phyloP scores from a whole-genome alignment of 805 yeast genomes.

The Wickerhamiella brachini region DNA sequence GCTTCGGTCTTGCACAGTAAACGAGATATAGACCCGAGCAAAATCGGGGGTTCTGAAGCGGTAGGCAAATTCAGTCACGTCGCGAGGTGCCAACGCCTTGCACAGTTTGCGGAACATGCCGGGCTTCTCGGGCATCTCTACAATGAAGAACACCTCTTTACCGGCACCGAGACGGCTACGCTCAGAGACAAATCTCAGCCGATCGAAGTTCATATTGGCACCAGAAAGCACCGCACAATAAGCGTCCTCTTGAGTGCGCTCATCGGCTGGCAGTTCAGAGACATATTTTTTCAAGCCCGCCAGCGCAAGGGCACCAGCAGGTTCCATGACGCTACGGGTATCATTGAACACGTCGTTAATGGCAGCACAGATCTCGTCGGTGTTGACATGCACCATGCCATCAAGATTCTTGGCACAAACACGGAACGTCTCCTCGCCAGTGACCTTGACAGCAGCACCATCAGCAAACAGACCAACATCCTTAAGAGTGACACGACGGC shows the following conservation, averaged over 20 bases:
- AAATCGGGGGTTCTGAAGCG: constrained; percentile 38
- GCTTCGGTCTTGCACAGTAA: constrained; percentile 59
- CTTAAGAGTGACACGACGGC: constrained; percentile 41
- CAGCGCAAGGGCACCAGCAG: constrained; percentile 92
- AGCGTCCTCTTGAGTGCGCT: constrained; percentile 39
- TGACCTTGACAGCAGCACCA: constrained; percentile 86
- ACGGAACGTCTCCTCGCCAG: constrained; percentile 87
- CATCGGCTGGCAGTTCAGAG: constrained; percentile 40
- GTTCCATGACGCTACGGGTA: constrained; percentile 86
- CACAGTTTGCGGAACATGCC: constrained; percentile 79
- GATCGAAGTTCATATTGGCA: constrained; percentile 96
- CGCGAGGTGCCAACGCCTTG: constrained; percentile 67
- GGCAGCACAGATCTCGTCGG: constrained; percentile 95
- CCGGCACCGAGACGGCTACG: constrained; percentile 99
- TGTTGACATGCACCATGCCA: constrained; percentile 69
- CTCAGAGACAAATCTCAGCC: constrained; percentile 89
- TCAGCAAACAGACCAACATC: constrained; percentile 96
- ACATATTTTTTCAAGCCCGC: constrained; percentile 88
- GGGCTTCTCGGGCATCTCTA: constrained; percentile 83
- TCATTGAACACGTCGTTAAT: constrained; percentile 94
- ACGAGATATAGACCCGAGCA: constrained; percentile 81
- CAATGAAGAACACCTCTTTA: constrained; percentile 81
- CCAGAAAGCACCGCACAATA: constrained; percentile 85
- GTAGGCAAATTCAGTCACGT: constrained; percentile 89
- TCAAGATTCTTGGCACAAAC: constrained; percentile 70